phyloP scores from a whole-genome alignment of 768 basidiomycete species.

The Rhizopogon roseolus region DNA sequence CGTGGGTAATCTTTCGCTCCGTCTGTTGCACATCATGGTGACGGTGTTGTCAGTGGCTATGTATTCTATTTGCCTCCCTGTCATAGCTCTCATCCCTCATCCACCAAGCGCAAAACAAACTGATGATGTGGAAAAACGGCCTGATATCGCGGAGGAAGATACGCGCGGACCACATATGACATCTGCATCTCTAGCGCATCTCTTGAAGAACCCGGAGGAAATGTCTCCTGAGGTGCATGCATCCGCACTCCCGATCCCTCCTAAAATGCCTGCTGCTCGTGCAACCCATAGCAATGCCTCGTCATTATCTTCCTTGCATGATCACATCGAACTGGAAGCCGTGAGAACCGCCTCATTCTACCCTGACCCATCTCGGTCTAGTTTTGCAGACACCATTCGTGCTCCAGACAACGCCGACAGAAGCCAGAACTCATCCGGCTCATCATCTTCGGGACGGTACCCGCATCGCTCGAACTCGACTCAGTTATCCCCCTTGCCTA shows the following conservation, averaged over 20 bases:
- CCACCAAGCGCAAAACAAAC: conserved; percentile 11
- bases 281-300: background rate
- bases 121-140: conserved; percentile 8
- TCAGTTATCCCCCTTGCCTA: background rate
- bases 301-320: background rate
- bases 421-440: background rate
- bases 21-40: background rate
- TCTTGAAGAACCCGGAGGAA: conserved; percentile 8
- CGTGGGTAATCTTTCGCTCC: conserved; percentile 22
- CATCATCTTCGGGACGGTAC: background rate
- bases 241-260: background rate
- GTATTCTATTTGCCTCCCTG: conserved; percentile 4
- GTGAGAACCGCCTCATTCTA: background rate
- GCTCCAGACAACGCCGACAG: background rate
- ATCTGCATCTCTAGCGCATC: conserved; percentile 1
- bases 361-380: background rate
- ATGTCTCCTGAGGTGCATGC: conserved; percentile 3
- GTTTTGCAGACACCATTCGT: background rate
- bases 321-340: background rate
- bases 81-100: conserved; percentile 2
- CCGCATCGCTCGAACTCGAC: background rate
- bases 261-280: background rate
- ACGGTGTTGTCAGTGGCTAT: conserved; percentile 1
- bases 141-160: background rate
- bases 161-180: background rate